Evolutionary conservation across 345 rosid species (phyloP).

Genomic region (Boechera divaricarpa): DNA sequence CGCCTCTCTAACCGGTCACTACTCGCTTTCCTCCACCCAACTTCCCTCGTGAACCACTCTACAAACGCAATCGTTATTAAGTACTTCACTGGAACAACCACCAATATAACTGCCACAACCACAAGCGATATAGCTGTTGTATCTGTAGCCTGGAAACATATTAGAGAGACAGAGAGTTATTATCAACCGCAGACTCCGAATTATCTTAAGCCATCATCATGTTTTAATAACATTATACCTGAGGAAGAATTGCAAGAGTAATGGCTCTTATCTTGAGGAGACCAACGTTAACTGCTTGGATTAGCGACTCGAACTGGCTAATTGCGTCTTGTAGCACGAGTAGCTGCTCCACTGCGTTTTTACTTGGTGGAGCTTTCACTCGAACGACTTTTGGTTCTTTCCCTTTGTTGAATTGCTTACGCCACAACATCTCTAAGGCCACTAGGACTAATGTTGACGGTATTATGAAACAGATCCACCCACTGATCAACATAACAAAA

Average conservation of each 20-base stretch:
- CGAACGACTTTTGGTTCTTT: slow-evolving; percentile 62
- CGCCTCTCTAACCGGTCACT: slow-evolving; percentile 64
- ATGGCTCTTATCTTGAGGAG: slow-evolving; percentile 94
- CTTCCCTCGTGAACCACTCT: slow-evolving; percentile 82
- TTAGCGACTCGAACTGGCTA: slow-evolving; percentile 68
- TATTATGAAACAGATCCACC: slow-evolving; percentile 68
- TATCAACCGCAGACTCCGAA: not conserved
- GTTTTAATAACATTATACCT: slow-evolving; percentile 50
- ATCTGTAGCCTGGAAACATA: slow-evolving; percentile 70
- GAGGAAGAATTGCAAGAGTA: slow-evolving; percentile 76
- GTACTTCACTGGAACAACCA: slow-evolving; percentile 65
- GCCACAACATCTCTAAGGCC: slow-evolving; percentile 72
- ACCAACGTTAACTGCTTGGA: slow-evolving; percentile 73
- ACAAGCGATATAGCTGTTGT: slow-evolving; percentile 66
- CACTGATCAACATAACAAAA: slow-evolving; percentile 53
- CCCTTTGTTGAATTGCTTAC: slow-evolving; percentile 59
- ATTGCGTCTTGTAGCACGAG: slow-evolving; percentile 78
- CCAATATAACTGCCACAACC: slow-evolving; percentile 55
- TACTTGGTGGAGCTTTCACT: slow-evolving; percentile 70
- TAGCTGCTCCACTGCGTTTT: slow-evolving; percentile 93
- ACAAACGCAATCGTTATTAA: slow-evolving; percentile 56
- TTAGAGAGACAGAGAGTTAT: not conserved
- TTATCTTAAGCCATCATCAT: not conserved
- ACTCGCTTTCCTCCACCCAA: slow-evolving; percentile 79
- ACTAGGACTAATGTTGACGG: slow-evolving; percentile 56